Evolutionary conservation across 2,329 filamentous ascomycete species (phyloP).

Genomic region (Nectriaceae sp.): DNA sequence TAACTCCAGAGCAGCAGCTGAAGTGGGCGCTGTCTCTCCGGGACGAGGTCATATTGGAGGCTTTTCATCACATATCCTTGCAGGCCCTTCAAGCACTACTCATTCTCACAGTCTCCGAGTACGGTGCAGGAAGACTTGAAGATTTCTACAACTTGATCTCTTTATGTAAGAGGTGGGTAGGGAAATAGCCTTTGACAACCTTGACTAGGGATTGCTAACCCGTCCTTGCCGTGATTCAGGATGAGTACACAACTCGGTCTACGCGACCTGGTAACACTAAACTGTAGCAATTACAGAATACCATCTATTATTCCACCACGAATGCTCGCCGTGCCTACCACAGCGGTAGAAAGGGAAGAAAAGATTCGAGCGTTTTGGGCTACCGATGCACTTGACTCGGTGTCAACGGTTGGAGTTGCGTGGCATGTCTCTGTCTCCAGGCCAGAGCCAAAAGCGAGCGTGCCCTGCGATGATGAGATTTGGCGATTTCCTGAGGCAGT

Average conservation of each 20-base stretch:
- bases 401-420: constrained; percentile 2
- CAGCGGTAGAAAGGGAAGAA: constrained; percentile 6
- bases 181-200: too few relatives aligned
- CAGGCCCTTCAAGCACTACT: constrained; percentile 7
- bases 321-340: constrained; percentile 4
- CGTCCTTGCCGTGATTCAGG: too few relatives aligned
- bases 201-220: too few relatives aligned
- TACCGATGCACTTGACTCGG: constrained; percentile 9
- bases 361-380: constrained; percentile 13
- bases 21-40: background rate
- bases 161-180: constrained; percentile 8
- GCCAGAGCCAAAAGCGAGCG: constrained; percentile 6
- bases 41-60: constrained; percentile 1
- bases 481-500: constrained; percentile 10
- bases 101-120: constrained; percentile 6
- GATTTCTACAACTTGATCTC: constrained; percentile 10
- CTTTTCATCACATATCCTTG: constrained; percentile 5
- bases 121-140: constrained; percentile 6
- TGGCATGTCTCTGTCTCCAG: constrained; percentile 7
- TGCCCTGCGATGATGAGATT: constrained; percentile 11
- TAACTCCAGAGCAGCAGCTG: background rate
- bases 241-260: constrained; percentile 11
- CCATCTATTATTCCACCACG: constrained; percentile 5
- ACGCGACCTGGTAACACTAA: constrained; percentile 7
- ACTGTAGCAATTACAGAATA: constrained; percentile 9